Percentiles rank a stretch among this genome's conserved stretches.
Conservation (phyloP, 1,284 basidiomycete genomes). For the Cryptococcus depauperatus region DNA sequence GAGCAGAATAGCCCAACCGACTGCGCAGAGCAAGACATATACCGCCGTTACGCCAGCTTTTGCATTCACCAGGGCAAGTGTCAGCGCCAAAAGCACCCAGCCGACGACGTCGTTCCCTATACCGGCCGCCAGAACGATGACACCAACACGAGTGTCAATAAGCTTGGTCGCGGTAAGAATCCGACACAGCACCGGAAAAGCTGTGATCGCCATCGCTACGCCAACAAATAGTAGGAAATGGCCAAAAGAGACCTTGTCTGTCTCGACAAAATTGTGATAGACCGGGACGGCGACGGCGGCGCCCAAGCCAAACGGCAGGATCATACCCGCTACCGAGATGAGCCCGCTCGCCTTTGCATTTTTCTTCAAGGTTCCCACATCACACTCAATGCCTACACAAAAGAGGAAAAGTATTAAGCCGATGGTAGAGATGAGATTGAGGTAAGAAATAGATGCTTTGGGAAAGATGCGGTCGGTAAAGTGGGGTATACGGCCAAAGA, state of each 20-base stretch:
- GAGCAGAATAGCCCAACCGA: slow-evolving; percentile 74
- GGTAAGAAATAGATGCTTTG: slow-evolving; percentile 58
- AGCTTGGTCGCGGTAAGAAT: slow-evolving; percentile 55
- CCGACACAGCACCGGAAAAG: slow-evolving; percentile 86
- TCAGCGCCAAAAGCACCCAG: slow-evolving; percentile 62
- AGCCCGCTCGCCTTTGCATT: slow-evolving; percentile 59
- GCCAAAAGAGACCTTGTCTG: slow-evolving; percentile 55
- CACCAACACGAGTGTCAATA: slow-evolving; percentile 85
- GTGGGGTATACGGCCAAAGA: slow-evolving; percentile 61
- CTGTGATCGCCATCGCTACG: slow-evolving; percentile 83
- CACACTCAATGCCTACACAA: slow-evolving; percentile 86
- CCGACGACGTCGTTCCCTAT: slow-evolving; percentile 80
- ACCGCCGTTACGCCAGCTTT: slow-evolving; percentile 55
- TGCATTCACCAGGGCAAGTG: slow-evolving; percentile 82
- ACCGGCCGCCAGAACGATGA: slow-evolving; percentile 85
- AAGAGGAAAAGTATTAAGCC: slow-evolving; percentile 89
- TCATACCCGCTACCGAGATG: slow-evolving; percentile 58
- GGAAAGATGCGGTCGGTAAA: slow-evolving; percentile 83
- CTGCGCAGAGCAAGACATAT: slow-evolving; percentile 69
- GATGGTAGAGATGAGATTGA: slow-evolving; percentile 84
- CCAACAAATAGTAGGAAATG: slow-evolving; percentile 92
- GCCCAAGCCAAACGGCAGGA: slow-evolving; percentile 76
- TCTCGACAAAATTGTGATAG: slow-evolving; percentile 68
- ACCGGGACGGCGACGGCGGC: slow-evolving; percentile 70
- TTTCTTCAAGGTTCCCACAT: slow-evolving; percentile 65